Evolutionary conservation across 2,329 filamentous ascomycete species (phyloP).

Genomic region (Botrytis squamosa): DNA sequence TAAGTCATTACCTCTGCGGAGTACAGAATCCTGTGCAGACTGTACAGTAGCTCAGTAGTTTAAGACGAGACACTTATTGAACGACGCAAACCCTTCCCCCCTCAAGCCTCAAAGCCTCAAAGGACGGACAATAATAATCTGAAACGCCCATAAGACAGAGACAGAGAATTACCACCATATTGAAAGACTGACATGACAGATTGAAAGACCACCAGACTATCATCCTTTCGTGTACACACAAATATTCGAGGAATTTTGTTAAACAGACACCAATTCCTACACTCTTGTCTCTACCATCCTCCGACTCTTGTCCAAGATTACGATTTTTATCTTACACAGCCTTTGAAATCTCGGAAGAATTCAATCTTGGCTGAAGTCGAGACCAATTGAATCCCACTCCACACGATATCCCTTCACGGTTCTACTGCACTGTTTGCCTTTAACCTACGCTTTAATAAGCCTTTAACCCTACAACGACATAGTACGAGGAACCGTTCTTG

Average conservation of each 20-base stretch:
- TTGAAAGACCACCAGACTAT: neutral
- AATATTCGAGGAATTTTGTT: neutral
- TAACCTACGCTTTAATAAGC: neutral
- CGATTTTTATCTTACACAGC: constrained; percentile 3
- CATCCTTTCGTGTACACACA: neutral
- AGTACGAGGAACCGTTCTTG: constrained; percentile 17
- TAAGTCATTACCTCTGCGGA: neutral
- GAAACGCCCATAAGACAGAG: neutral
- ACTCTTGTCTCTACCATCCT: neutral
- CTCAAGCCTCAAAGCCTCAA: neutral
- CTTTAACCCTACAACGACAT: neutral
- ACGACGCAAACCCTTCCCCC: neutral
- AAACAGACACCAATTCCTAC: neutral
- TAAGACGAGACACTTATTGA: neutral
- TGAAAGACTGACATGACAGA: neutral
- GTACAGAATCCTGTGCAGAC: neutral
- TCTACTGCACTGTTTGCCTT: neutral
- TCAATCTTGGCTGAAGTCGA: constrained; percentile 15
- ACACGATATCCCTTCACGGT: neutral
- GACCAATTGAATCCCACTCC: constrained; percentile 15
- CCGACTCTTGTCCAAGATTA: neutral
- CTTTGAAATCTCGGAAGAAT: constrained; percentile 8
- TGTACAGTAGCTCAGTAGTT: neutral
- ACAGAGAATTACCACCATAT: neutral
- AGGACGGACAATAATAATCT: neutral